phyloP scores from a whole-genome alignment of 768 basidiomycete species.

The Auricularia sp. region DNA sequence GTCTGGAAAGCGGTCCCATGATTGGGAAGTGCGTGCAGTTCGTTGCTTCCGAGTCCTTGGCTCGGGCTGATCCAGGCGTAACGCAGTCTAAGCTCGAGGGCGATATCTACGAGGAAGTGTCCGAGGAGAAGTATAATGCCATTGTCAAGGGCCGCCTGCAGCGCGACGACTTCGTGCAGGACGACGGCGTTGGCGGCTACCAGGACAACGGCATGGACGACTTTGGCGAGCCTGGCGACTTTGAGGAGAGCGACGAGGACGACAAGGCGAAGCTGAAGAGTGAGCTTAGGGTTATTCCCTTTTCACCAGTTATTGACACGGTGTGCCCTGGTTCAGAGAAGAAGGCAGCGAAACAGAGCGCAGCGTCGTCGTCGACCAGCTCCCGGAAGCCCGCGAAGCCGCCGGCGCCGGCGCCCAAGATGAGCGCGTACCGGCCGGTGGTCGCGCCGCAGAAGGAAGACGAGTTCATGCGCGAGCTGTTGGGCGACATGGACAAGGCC shows the following conservation, averaged over 20 bases:
- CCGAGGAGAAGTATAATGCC: constrained; percentile 76
- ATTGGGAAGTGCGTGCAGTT: neutral
- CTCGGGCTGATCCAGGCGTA: neutral
- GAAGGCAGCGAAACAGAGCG: constrained; percentile 22
- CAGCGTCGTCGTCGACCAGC: constrained; percentile 37
- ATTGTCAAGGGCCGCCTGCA: constrained; percentile 79
- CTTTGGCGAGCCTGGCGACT: constrained; percentile 46
- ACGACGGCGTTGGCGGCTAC: constrained; percentile 86
- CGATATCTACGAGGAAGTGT: constrained; percentile 79
- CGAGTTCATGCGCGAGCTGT: constrained; percentile 78
- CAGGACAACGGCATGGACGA: constrained; percentile 97
- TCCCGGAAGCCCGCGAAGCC: constrained; percentile 17
- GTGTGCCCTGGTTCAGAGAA: constrained; percentile 13
- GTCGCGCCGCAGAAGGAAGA: constrained; percentile 72
- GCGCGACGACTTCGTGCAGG: constrained; percentile 88
- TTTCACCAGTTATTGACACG: neutral
- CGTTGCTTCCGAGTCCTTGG: neutral
- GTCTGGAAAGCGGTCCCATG: neutral
- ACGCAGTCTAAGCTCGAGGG: constrained; percentile 24
- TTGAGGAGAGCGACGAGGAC: constrained; percentile 41
- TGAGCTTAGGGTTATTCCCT: constrained; percentile 10
- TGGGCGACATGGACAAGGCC: constrained; percentile 56
- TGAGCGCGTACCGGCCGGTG: constrained; percentile 70
- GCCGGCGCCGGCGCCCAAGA: constrained; percentile 42
- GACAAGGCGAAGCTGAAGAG: constrained; percentile 43